Conservation (phyloP, 768 basidiomycete genomes). For the Melanogaster broomeanus region DNA sequence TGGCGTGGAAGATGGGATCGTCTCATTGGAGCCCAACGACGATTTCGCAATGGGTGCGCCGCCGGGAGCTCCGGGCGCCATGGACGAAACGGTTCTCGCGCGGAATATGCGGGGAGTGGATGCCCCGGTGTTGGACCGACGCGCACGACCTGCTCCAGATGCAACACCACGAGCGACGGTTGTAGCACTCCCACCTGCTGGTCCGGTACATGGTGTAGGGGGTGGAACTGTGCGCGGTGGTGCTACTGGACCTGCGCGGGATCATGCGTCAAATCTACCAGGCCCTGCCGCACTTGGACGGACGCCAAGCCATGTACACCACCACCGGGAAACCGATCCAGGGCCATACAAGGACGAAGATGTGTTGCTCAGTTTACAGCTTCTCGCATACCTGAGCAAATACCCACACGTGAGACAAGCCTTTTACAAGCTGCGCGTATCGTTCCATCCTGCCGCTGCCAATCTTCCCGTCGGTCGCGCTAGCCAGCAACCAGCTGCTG, state of each 20-base stretch:
- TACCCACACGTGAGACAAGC: constrained; percentile 97
- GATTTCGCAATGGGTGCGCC: constrained; percentile 91
- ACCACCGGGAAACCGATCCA: constrained; percentile 40
- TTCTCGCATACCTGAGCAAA: constrained; percentile 95
- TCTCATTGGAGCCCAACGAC: constrained; percentile 78
- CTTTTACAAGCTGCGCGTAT: constrained; percentile 85
- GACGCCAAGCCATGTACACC: constrained; percentile 36
- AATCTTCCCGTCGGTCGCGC: constrained; percentile 36
- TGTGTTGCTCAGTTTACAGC: constrained; percentile 85
- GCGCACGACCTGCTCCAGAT: constrained; percentile 48
- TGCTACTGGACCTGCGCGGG: constrained; percentile 12
- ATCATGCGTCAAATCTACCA: constrained; percentile 12
- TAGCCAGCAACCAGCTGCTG: constrained; percentile 24
- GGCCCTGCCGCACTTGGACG: constrained; percentile 20
- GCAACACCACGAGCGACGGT: constrained; percentile 66
- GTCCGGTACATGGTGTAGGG: constrained; percentile 6
- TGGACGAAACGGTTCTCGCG: constrained; percentile 35
- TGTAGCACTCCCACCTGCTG: constrained; percentile 49
- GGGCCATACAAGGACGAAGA: constrained; percentile 94
- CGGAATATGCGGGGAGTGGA: constrained; percentile 30
- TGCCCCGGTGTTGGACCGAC: constrained; percentile 29
- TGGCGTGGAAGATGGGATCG: constrained; percentile 75
- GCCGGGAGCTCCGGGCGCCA: constrained; percentile 87
- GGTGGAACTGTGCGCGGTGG: constrained; percentile 19
- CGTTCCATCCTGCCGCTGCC: constrained; percentile 78